Evolutionary conservation across 345 rosid species (phyloP).

Genomic region (Lumnitzera racemosa): DNA sequence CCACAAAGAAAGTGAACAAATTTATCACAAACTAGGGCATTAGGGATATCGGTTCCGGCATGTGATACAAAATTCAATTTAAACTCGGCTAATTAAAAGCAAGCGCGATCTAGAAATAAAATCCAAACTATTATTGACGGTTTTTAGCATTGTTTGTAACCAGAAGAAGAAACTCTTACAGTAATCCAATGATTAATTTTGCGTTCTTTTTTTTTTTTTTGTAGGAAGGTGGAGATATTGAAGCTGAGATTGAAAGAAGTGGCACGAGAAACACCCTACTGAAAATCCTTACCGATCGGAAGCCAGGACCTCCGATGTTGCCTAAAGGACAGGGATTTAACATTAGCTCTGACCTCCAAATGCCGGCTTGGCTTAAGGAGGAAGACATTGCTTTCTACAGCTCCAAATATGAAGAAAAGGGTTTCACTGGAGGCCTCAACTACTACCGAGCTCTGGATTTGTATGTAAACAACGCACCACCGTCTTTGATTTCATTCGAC

Average conservation of each 20-base stretch:
- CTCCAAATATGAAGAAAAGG: constrained; percentile 32
- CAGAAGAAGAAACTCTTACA: too few relatives aligned
- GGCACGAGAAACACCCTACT: constrained; percentile 32
- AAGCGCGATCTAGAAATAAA: too few relatives aligned
- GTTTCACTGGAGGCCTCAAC: constrained; percentile 74
- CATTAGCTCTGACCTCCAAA: constrained; percentile 8
- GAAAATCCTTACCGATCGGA: constrained; percentile 28
- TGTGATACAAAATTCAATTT: too few relatives aligned
- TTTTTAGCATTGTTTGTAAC: too few relatives aligned
- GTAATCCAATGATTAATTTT: background rate
- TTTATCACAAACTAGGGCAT: too few relatives aligned
- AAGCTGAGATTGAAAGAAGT: constrained; percentile 34
- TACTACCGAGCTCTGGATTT: constrained; percentile 70
- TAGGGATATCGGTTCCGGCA: background rate
- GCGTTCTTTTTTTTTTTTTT: background rate
- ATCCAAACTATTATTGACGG: too few relatives aligned
- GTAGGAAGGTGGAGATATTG: constrained; percentile 56
- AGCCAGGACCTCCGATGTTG: constrained; percentile 42
- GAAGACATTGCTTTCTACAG: constrained; percentile 46
- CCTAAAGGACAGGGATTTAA: constrained; percentile 34
- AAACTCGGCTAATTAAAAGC: too few relatives aligned
- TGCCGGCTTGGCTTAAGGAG: constrained; percentile 68
- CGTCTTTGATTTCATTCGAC: too few relatives aligned
- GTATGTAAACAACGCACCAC: constrained; percentile 24
- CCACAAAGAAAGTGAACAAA: too few relatives aligned